A percentile compares a stretch with the other conserved stretches of the same genome.
Conservation (phyloP, 2,329 filamentous ascomycete species). For the Talaromyces sp. region DNA sequence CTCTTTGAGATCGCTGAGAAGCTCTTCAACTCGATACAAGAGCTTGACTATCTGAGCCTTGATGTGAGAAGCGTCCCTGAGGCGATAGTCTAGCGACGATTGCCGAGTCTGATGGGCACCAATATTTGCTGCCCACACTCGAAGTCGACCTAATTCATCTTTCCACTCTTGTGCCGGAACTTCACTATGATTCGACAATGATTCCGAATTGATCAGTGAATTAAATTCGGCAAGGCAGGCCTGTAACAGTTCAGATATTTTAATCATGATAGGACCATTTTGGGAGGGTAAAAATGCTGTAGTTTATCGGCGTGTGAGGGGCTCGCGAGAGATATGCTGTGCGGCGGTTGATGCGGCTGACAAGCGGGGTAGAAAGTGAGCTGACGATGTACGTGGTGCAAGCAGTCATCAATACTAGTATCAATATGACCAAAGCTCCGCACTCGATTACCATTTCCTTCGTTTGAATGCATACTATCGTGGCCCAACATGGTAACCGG, state of each 20-base stretch:
- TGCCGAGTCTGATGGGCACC: conserved; percentile 32
- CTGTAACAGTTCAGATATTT: neutral
- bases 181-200: neutral
- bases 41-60: conserved; percentile 2
- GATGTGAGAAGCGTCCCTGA: conserved; percentile 33
- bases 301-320: too few species aligned
- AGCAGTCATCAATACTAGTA: too few species aligned
- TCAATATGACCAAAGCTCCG: too few species aligned
- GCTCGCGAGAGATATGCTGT: too few species aligned
- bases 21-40: neutral
- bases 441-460: too few species aligned
- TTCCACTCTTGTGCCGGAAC: conserved; percentile 11
- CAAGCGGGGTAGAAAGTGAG: too few species aligned
- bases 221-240: neutral
- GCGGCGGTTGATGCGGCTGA: too few species aligned
- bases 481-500: conserved; percentile 2
- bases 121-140: conserved; percentile 36
- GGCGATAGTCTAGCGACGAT: conserved; percentile 35
- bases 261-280: too few species aligned
- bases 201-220: neutral
- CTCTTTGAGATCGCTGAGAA: neutral
- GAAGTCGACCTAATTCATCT: conserved; percentile 25
- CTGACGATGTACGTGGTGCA: too few species aligned
- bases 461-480: too few species aligned
- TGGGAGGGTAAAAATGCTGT: too few species aligned